phyloP scores from a whole-genome alignment of 306 rosid species.

The Cucumis hystrix region DNA sequence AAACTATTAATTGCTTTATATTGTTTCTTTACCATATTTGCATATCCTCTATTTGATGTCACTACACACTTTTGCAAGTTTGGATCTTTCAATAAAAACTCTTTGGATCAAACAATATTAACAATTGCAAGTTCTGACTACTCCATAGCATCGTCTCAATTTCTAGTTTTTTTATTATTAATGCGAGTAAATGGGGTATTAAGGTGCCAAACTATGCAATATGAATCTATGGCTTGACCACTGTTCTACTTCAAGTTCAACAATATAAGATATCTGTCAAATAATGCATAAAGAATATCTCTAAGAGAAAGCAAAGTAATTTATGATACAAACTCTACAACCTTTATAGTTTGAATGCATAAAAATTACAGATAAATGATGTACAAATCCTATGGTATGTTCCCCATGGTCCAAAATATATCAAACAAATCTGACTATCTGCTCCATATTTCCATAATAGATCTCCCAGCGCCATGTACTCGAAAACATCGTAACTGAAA shows the following conservation, averaged over 20 bases:
- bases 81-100: no score
- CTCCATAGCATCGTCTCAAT: no score
- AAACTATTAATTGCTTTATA: no score
- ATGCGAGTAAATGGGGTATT: not conserved
- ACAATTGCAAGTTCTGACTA: no score
- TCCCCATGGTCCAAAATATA: slow-evolving; percentile 20
- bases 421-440: slow-evolving; percentile 8
- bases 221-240: not conserved
- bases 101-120: no score
- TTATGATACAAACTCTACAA: slow-evolving; percentile 13
- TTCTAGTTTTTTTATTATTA: no score
- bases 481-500: slow-evolving; percentile 16
- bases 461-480: slow-evolving; percentile 20
- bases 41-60: no score
- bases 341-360: not conserved
- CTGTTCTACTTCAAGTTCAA: not conserved
- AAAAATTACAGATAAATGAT: slow-evolving; percentile 15
- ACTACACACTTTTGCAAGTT: no score
- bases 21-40: no score
- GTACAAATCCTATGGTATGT: slow-evolving; percentile 22
- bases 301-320: not conserved
- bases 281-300: not conserved
- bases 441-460: slow-evolving; percentile 20
- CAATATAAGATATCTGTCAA: not conserved
- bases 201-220: not conserved